These are phyloP conservation scores for Vitis cinerea DNA, from an alignment of 164 flowering plant species.

Conservation along the genomic window DNA sequence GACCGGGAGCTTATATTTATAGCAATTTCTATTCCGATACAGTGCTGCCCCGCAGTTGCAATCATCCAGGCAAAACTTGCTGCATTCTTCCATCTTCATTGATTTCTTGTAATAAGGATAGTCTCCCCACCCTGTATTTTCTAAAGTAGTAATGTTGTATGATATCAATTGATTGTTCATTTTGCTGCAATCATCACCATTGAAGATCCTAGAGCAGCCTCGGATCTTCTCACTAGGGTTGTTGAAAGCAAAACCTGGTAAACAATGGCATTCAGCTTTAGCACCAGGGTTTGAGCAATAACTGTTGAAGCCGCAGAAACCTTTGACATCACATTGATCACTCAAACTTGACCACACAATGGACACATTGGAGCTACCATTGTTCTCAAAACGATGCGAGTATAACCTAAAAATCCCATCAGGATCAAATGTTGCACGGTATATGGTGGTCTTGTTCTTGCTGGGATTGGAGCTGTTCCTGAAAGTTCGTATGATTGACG, in stretches of 20 bases:
- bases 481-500: no score
- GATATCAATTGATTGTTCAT: neutral
- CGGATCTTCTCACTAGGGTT: neutral
- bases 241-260: slow-evolving; percentile 7
- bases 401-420: slow-evolving; percentile 16
- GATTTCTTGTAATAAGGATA: neutral
- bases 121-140: neutral
- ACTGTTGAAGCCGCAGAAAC: slow-evolving; percentile 19
- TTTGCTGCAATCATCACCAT: neutral
- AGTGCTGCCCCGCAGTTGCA: slow-evolving; percentile 15
- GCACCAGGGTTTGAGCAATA: neutral
- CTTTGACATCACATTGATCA: slow-evolving; percentile 11
- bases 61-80: slow-evolving; percentile 10
- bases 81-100: slow-evolving; percentile 3
- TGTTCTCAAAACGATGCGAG: neutral
- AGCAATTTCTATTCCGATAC: neutral
- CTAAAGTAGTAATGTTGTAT: neutral
- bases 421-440: slow-evolving; percentile 3
- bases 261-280: slow-evolving; percentile 3
- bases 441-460: neutral
- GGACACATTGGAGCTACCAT: neutral
- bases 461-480: no score
- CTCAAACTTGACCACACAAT: neutral
- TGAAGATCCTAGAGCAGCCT: slow-evolving; percentile 11
- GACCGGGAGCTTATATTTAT: slow-evolving; percentile 11